A percentile compares a stretch with the other conserved stretches of the same genome.
Conservation (phyloP, 345 rosid species). For the Citrus inodora region DNA sequence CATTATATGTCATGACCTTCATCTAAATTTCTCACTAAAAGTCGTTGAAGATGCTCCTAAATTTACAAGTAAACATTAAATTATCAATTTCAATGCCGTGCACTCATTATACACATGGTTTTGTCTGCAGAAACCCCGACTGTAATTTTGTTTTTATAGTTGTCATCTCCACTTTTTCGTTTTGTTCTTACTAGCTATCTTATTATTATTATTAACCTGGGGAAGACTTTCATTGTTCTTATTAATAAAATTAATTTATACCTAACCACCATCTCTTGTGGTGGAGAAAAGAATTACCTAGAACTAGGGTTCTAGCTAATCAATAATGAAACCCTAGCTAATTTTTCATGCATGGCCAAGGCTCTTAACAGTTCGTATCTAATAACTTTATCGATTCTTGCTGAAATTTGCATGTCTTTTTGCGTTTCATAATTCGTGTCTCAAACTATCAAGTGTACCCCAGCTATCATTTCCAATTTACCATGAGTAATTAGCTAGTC, state of each 20-base stretch:
- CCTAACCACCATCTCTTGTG: slow-evolving; percentile 16
- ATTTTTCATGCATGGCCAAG: slow-evolving; percentile 5
- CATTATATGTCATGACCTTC: too few species aligned
- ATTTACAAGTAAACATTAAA: background rate
- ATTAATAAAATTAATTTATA: background rate
- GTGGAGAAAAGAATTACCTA: slow-evolving; percentile 7
- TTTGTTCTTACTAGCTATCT: slow-evolving; percentile 6
- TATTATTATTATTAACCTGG: background rate
- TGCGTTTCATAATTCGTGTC: background rate
- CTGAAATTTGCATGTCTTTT: slow-evolving; percentile 15
- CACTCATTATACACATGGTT: slow-evolving; percentile 17
- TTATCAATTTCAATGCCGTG: background rate
- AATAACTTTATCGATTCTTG: slow-evolving; percentile 4
- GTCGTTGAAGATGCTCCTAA: background rate
- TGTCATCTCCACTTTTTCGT: slow-evolving; percentile 4
- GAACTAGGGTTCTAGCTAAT: slow-evolving; percentile 16
- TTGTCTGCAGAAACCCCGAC: slow-evolving; percentile 26
- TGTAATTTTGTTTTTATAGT: slow-evolving; percentile 19
- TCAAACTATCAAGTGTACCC: background rate
- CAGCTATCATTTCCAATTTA: background rate
- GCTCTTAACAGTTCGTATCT: background rate
- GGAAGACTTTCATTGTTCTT: background rate
- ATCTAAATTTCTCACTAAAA: background rate
- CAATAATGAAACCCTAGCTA: background rate
- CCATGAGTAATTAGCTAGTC: background rate